Evolutionary conservation across 805 yeast species (phyloP), one percentile per base, ranked within the genome.

Genomic region (Cyberlindnera mycetangii): DNA sequence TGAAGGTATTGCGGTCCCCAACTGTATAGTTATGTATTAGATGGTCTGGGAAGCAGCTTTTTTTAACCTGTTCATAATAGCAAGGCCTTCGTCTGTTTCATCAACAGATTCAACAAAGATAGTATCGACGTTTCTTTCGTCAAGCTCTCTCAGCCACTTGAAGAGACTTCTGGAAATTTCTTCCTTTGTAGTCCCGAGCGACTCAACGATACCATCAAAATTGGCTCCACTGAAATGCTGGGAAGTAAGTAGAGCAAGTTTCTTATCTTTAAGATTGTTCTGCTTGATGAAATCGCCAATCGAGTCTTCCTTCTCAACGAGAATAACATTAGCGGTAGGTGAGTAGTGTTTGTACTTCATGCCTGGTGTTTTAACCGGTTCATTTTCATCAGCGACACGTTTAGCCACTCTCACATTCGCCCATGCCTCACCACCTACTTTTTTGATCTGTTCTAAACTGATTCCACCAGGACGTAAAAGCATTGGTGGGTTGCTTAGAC

Each of bases 291-390:
- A 72, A 1, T 47, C 39, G 2, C 46, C 7, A 11, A 56, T 58
- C 1, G 41, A 28, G 1, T 31, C 25, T 20, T 52, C 52, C 0
- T 81, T 76, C 44, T 76, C 70, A 50, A 89, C 79, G 5, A 90
- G 64, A 0, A 85, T 68, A 4, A 93, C 98, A 47, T 76, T 79
- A 0, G 97, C 96, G 2, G 75, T 75, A 4, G 99, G 99, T 0
- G 97, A 86, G 62, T 93, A 93, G 63, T 93, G 99, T 54, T 86
- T 81, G 62, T 93, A 93, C 60, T 93, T 93, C 99, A 93, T 93
- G 0, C 99, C 99, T 0, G 99, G 99, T 0, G 99, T 93, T 54
- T 85, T 76, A 0, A 85, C 95, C 1, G 81, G 74, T 51, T 88
- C 97, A 16, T 81, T 85, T 1, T 65, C 64, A 6, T 60, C 69